Conservation (phyloP, 495 filamentous ascomycete species). For the Penicillium roqueforti region DNA sequence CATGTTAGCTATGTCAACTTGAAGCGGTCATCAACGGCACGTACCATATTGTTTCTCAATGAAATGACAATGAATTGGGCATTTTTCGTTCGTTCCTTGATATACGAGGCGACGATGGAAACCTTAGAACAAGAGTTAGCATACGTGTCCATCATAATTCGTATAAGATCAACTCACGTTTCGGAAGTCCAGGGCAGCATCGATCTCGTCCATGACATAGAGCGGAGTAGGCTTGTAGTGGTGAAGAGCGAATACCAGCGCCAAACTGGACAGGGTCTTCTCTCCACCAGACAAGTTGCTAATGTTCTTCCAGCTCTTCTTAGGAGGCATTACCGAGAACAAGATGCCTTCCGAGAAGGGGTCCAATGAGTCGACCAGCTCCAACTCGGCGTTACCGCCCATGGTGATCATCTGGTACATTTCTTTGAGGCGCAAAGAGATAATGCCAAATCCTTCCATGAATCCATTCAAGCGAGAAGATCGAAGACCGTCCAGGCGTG, state of each 20-base stretch:
- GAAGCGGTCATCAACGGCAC: constrained; percentile 5
- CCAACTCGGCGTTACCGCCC: constrained; percentile 96
- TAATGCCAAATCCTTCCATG: constrained; percentile 95
- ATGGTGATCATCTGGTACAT: constrained; percentile 99
- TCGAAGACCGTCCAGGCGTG: constrained; percentile 83
- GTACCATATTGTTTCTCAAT: constrained; percentile 90
- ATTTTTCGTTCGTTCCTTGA: constrained; percentile 98
- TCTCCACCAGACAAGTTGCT: constrained; percentile 91
- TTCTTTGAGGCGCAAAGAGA: constrained; percentile 94
- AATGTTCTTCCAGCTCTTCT: constrained; percentile 99
- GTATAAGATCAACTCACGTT: constrained; percentile 62
- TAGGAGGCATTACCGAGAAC: constrained; percentile 97
- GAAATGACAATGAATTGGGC: constrained; percentile 99
- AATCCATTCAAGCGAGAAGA: constrained; percentile 89
- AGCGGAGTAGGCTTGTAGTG: constrained; percentile 97
- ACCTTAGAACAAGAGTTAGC: constrained; percentile 53
- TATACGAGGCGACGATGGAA: constrained; percentile 96
- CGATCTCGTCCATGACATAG: constrained; percentile 99
- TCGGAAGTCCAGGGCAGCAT: constrained; percentile 94
- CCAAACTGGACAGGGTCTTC: constrained; percentile 92
- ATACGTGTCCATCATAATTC: neutral
- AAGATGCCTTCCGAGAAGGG: constrained; percentile 96
- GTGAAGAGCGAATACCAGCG: constrained; percentile 93
- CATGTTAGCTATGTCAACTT: constrained; percentile 12
- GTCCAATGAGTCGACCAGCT: constrained; percentile 91